Percentiles rank a stretch among this genome's conserved stretches.
Evolutionary conservation across 164 flowering plant species (phyloP).

Genomic region (Magnolia sinica): DNA sequence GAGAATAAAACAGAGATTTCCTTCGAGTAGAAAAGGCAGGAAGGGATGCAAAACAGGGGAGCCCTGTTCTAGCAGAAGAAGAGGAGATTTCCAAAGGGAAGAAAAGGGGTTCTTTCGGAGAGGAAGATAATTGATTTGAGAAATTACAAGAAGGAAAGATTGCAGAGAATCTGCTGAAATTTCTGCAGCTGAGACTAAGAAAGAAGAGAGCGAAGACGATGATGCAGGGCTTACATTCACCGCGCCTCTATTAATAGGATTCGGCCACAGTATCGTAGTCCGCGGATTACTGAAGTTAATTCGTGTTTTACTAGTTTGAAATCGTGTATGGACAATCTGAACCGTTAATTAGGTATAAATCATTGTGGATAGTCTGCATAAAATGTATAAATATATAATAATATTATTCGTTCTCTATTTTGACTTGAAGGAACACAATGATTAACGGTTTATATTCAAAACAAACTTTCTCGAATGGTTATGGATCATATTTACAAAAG

Average conservation of each 20-base stretch:
- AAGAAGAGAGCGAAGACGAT: too few relatives aligned
- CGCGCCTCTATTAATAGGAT: background rate
- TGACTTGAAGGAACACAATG: too few relatives aligned
- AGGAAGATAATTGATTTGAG: background rate
- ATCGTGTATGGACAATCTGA: too few relatives aligned
- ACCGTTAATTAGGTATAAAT: too few relatives aligned
- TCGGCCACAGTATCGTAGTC: background rate
- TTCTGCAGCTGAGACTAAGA: background rate
- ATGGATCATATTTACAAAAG: too few relatives aligned
- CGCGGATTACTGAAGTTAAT: background rate
- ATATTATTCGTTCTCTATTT: too few relatives aligned
- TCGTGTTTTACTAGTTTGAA: too few relatives aligned
- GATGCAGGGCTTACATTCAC: too few relatives aligned
- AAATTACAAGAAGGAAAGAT: background rate
- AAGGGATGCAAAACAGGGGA: background rate
- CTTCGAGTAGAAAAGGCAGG: slow-evolving; percentile 4
- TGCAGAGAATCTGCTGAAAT: background rate
- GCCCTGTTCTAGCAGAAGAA: background rate
- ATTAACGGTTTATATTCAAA: too few relatives aligned
- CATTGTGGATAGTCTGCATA: too few relatives aligned
- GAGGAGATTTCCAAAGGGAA: background rate
- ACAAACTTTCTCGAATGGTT: too few relatives aligned
- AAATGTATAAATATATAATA: too few relatives aligned
- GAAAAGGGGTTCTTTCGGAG: slow-evolving; percentile 1
- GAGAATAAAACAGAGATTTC: background rate